Conservation (phyloP, 805 yeast genomes). For the Diddensiella caesifluorescens region DNA sequence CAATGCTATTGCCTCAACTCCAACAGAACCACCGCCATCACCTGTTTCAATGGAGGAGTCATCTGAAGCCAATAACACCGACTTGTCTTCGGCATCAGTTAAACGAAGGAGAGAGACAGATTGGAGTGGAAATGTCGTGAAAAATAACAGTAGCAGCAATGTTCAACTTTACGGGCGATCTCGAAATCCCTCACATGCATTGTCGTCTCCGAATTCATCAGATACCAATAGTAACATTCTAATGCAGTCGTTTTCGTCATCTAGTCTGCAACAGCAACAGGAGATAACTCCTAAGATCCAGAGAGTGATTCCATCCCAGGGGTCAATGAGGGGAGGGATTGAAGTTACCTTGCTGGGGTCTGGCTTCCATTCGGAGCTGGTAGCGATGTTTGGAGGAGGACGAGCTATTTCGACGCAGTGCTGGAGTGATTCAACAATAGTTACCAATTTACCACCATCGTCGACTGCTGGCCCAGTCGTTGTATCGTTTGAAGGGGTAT, state of each 20-base stretch:
- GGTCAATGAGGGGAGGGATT: conserved; percentile 93
- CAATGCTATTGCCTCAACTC: not conserved
- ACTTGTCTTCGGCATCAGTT: conserved; percentile 16
- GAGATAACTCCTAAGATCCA: conserved; percentile 55
- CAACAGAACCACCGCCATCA: conserved; percentile 20
- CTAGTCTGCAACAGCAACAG: conserved; percentile 2
- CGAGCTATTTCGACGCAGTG: conserved; percentile 68
- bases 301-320: conserved; percentile 90
- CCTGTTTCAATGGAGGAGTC: conserved; percentile 35
- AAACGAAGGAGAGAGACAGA: conserved; percentile 22
- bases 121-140: conserved; percentile 14
- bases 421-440: conserved; percentile 93
- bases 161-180: not conserved
- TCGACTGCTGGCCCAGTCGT: conserved; percentile 84
- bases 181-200: not conserved
- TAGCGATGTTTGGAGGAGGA: conserved; percentile 73
- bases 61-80: conserved; percentile 21
- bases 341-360: conserved; percentile 89
- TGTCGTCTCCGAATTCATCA: conserved; percentile 14
- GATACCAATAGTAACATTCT: conserved; percentile 5
- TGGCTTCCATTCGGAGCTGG: conserved; percentile 76
- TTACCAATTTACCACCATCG: conserved; percentile 91
- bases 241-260: conserved; percentile 9
- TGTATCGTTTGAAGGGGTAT: conserved; percentile 68
- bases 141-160: not conserved